Evolutionary conservation across 371 early-diverging fungal genomes (phyloP), one percentile per base, ranked within the genome.

Genomic region (Blakeslea trispora): DNA sequence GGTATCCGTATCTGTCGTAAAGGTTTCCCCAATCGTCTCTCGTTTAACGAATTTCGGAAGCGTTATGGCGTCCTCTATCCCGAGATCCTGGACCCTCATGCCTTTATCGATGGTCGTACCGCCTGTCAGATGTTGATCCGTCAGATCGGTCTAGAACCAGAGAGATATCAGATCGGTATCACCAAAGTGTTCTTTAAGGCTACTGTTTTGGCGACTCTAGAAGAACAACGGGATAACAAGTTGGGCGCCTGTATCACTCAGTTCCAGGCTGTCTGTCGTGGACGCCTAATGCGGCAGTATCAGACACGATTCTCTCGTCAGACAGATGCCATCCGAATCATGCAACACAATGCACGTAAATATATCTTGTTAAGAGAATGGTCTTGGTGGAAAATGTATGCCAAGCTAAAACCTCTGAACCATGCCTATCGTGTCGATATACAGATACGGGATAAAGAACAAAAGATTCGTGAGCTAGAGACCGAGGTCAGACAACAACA

Each of bases 121-220:
- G 94, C 95, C 0, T 88, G 92, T 1, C 87, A 90, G 60, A 72
- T 81, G 19, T 72, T 97, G 5, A 68, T 98, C 8, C 88, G 91
- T 23, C 72, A 79, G 0, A 67, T 95, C 52, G 63, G 80, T 46
- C 72, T 97, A 57, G 95, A 96, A 61, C 71, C 75, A 34, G 84
- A 82, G 13, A 87, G 90, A 64, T 99, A 94, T 68, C 86, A 94
- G 22, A 84, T 99, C 42, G 99, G 99, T 53, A 86, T 81, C 15
- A 93, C 91, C 57, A 99, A 97, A 72, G 95, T 99, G 23, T 99
- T 99, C 70, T 99, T 99, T 87, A 86, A 93, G 9, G 96, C 99
- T 23, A 98, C 99, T 9, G 97, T 99, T 59, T 82, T 95, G 65
- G 70, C 82, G 76, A 47, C 57, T 15, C 76, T 99, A 5, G 99